Base-by-base conservation (phyloP, 2,329 filamentous ascomycete genomes). In the Ophiostoma ulmi region DNA sequence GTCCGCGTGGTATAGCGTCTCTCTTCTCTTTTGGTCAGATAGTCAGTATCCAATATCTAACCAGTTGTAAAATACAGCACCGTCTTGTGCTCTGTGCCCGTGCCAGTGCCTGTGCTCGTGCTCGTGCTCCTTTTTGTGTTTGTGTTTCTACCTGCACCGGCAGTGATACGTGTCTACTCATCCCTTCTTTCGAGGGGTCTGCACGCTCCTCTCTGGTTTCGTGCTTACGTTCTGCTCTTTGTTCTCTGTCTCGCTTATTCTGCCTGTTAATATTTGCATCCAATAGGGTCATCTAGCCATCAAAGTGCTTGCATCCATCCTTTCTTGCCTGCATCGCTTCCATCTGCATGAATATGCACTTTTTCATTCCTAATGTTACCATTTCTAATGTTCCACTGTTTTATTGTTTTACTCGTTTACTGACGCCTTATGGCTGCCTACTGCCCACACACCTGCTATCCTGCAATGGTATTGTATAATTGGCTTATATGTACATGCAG, bases 1-100 rank as follows among this genome's bases (percentile, higher is more conserved):
- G 26, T 36, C 58, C 58, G 58, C 58, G 58, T 63, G 58, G 52
- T 26, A 26, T 31, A 58, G n/a, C 48, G n/a, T n/a, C 52, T 58
- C 52, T 58, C 39, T 26, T 22, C 5, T 11, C 52, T 31, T 11
- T 55, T 4, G 20, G 13, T 44, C 13, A 17, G 3, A 44, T 44
- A 44, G 5, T 14, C 39, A 44, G 4, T 44, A 14, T 44, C 41
- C 11, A 44, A 39, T 39, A 39, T 39, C 38, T 1, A 39, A 39
- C 8, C 38, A 10, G 10, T 39, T 39, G 38, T 39, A 39, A 39
- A 31, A 39, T 11, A 39, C 11, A 39, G 38, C 10, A 48, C 13
- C 17, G 44, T 48, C 13, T 17, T 17, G 44, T 48, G 52, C 52
- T 20, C n/a, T 26, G 52, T 55, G 44, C 44, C 17, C 5, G 44